Base-by-base conservation (phyloP, 1,139 yeast species). In the Candida sanyaensis region DNA sequence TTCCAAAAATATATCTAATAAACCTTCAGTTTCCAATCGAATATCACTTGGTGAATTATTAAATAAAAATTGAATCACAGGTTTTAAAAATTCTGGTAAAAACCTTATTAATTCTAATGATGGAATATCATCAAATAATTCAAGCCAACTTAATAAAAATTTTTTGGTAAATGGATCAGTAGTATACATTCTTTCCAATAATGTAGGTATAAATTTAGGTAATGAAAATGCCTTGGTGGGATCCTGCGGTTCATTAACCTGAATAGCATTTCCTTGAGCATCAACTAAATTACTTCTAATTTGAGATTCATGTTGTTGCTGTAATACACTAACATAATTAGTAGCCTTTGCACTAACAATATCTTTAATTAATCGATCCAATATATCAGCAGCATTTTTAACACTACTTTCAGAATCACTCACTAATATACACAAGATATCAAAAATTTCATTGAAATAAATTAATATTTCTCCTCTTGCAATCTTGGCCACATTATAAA, bases 261-360 rank as follows among this genome's bases (percentile, higher is more conserved):
- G 93, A 24, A 83, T 66, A 1, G 85, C 83, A 23, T 62, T 67
- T 33, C 83, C 82, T 44, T 74, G 73, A 3, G 73, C 75, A 61
- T 78, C 82, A 2, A 78, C 69, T 21, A 78, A 65, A 49, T 78
- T 80, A 0, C 82, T 62, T 37, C 61, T 62, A 37, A 66, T 75
- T 9, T 79, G 79, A 32, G 69, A 71, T 7, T 69, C 66, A 12
- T 80, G 77, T 47, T 78, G 77, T 48, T 75, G 80, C 48, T 82
- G 84, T 33, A 91, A 79, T 3, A 89, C 80, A n/a, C 96, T 89
- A 2, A 91, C 86, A 65, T 91, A 93, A 24, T 86, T 86, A 1
- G 97, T 86, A 0, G 98, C 96, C 62, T 92, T 90, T 54, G 96
- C 98, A 45, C 96, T 88, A 1, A 93, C 97, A 47, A 95, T 92